These are phyloP conservation scores for Hypoxylon sp. DNA, from an alignment of 2,329 filamentous ascomycete species.

Conservation along the genomic window DNA sequence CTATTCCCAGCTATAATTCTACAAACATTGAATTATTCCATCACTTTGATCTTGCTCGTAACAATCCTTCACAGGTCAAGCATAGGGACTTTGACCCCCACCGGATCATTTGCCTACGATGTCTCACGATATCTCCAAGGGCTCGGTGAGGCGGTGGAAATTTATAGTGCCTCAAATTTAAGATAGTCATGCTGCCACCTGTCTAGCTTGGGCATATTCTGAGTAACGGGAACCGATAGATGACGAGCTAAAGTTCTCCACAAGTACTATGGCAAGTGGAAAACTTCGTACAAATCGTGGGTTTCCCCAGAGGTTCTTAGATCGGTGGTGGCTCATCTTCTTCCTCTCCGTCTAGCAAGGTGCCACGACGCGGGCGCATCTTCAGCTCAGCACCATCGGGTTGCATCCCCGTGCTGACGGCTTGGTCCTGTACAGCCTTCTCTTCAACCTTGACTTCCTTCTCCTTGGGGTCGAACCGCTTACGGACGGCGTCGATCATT, in stretches of 20 bases:
- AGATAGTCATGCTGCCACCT: conserved; percentile 2
- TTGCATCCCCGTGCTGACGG: conserved; percentile 55
- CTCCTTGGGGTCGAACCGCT: conserved; percentile 74
- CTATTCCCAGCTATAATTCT: not conserved
- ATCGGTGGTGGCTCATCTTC: conserved; percentile 53
- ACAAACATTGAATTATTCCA: conserved; percentile 2
- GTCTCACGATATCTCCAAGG: not conserved
- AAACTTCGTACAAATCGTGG: not conserved
- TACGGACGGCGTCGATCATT: conserved; percentile 85
- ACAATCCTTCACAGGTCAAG: not conserved
- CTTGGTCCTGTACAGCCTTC: conserved; percentile 44
- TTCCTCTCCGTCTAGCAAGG: conserved; percentile 54
- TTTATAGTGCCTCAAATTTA: not conserved
- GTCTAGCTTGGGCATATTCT: conserved; percentile 3
- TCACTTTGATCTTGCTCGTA: not conserved
- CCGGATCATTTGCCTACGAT: not conserved
- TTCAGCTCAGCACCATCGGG: conserved; percentile 32
- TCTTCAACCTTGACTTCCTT: conserved; percentile 47
- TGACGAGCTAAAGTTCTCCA: conserved; percentile 1
- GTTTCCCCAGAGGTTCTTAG: conserved; percentile 28
- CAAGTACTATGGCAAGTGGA: conserved; percentile 1
- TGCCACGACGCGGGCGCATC: conserved; percentile 48
- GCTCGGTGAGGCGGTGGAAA: not conserved
- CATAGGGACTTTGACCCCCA: not conserved
- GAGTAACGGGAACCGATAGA: not conserved